Evolutionary conservation across 2,329 filamentous ascomycete genomes (phyloP).

Genomic region (Cladophialophora yegresii): DNA sequence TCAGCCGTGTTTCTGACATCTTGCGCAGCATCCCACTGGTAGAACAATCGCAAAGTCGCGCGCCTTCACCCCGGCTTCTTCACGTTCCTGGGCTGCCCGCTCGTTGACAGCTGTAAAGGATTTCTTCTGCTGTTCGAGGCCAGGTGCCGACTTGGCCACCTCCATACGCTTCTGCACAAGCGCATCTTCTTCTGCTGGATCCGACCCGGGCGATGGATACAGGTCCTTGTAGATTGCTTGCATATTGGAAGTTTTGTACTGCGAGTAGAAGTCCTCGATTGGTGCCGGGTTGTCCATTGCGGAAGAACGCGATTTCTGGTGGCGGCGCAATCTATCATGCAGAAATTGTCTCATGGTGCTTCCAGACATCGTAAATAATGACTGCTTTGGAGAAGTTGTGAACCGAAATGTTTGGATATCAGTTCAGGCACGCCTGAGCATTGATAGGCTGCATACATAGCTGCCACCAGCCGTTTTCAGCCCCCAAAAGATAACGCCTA

Average conservation of each 20-base stretch:
- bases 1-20: not conserved
- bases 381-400: not conserved
- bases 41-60: slow-evolving; percentile 7
- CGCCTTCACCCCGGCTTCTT: not conserved
- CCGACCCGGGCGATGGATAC: not conserved
- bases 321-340: not conserved
- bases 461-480: not conserved
- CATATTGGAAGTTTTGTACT: slow-evolving; percentile 9
- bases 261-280: slow-evolving; percentile 1
- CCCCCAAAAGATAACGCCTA: not conserved
- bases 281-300: not conserved
- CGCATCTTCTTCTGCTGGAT: not conserved
- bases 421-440: not conserved
- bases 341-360: not conserved
- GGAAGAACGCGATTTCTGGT: not conserved
- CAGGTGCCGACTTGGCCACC: not conserved
- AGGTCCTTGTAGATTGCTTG: slow-evolving; percentile 2
- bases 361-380: not conserved
- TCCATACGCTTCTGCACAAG: slow-evolving; percentile 7
- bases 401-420: not conserved
- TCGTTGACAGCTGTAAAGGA: slow-evolving; percentile 4
- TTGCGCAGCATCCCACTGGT: not conserved
- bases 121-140: not conserved
- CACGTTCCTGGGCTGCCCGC: not conserved
- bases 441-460: not conserved